Evolutionary conservation across 108 stramenopile species (phyloP), one percentile per base, ranked within the genome.

Genomic region (Fragilariopsis cylindrus): DNA sequence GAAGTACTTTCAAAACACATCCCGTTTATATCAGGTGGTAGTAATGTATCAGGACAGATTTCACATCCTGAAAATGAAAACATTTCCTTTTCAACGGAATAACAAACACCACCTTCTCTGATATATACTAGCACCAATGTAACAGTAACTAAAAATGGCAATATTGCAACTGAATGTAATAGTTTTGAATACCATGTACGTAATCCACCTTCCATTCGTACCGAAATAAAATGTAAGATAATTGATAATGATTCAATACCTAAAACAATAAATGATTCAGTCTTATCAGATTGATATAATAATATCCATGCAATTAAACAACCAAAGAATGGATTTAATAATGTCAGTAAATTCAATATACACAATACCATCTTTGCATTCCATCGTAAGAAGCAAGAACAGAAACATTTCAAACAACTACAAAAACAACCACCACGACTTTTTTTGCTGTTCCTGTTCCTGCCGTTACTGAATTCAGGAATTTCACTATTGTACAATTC

Each of bases 291-390:
- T 42, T 76, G 76, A 21, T 76, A 76, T 0, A 76, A 60, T 0
- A 76, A 53, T 12, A 76, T 76, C 69, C 69, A 76, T 21, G 76
- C 76, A 42, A 76, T 71, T 48, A 76, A 15, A 57, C 69, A 76
- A 5, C 76, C 76, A 54, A 76, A 76, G 60, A 70, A 76, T 12
- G 76, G 76, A 50, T 76, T 76, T 50, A 76, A 44, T 4, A 76
- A 57, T 7, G 66, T 54, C 50, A 76, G 21, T 4, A 76, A 41
- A 44, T 67, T 47, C 8, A 76, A 0, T 16, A 70, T 40, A 6
- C 50, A 18, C 60, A 76, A 44, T 47, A 70, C 9, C 7, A 71
- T 40, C 2, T 3, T 30, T 12, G 66, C 60, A 3, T 76, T 76
- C 76, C 76, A 76, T 52, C 70, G 58, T 44, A 76, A 49, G 50